Base-by-base conservation (phyloP, 208 protist species). In the Tetramitus jugosus region DNA sequence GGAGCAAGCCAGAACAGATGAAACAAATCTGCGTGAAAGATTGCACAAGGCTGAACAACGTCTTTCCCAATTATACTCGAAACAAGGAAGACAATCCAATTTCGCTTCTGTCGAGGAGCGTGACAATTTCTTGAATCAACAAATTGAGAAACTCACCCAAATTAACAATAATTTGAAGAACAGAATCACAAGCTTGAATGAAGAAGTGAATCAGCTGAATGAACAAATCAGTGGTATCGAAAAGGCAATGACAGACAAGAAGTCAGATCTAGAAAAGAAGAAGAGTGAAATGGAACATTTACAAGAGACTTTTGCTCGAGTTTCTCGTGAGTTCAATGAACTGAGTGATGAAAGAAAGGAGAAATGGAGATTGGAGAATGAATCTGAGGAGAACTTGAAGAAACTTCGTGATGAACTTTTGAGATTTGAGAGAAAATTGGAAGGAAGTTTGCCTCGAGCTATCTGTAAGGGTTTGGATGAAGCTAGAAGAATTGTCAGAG, bases 31-130 rank as follows among this genome's bases (percentile, higher is more conserved):
- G 29, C 14, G 7, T 26, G 60, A 80, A 0, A 83, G 85, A 35
- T 78, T 92, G 23, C 76, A 84, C 10, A 62, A 76, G n/a, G 75
- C 84, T 60, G 85, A 92, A 61, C 81, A 81, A 45, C 71, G 78
- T 42, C 56, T 96, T 0, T 86, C 95, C 53, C 80, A 80, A 29
- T 76, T 97, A 39, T 90, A 95, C 39, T 89, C 91, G 14, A 92
- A 93, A 68, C 87, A 92, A 29, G 93, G 91, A 43, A 83, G 92
- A 23, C 86, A 84, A 40, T 87, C 87, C n/a, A 87, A 95, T 31
- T 98, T 97, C 83, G 89, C 88, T 76, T 93, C 74, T 74, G 89
- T 91, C 62, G 60, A 72, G 3, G 94, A 96, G 43, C 88, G 94
- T 35, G 91, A 98, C 83, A 77, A 67, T 43, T 96, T 89, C 87